phyloP scores from a whole-genome alignment of 2,329 filamentous ascomycete species.

The Harringtonia aguacate region DNA sequence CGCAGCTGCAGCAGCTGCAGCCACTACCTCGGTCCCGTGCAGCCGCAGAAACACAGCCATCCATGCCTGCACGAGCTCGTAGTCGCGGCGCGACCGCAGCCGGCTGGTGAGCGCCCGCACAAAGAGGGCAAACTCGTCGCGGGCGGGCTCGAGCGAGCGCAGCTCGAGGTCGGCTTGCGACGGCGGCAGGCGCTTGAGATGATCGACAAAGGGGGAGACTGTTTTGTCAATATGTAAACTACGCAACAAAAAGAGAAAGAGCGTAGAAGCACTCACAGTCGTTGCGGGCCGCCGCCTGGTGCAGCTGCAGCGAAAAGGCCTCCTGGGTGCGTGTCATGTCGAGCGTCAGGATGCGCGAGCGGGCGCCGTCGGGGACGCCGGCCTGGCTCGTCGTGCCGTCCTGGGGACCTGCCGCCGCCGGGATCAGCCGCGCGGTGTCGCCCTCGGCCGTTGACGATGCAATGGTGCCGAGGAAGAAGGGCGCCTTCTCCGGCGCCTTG shows the following conservation, averaged over 20 bases:
- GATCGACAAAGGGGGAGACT: conserved; percentile 59
- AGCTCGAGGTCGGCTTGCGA: conserved; percentile 86
- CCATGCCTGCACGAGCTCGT: conserved; percentile 92
- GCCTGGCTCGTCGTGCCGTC: conserved; percentile 11
- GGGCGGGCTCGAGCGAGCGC: conserved; percentile 50
- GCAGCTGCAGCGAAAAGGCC: conserved; percentile 46
- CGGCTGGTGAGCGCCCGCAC: conserved; percentile 67
- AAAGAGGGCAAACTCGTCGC: conserved; percentile 69
- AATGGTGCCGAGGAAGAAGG: conserved; percentile 25
- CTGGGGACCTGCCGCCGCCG: background rate
- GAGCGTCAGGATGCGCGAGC: conserved; percentile 59
- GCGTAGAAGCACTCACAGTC: conserved; percentile 43
- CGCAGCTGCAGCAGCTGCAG: too few relatives aligned
- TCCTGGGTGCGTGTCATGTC: conserved; percentile 48
- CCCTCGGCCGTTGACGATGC: conserved; percentile 9
- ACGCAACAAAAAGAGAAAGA: background rate
- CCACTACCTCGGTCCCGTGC: conserved; percentile 33
- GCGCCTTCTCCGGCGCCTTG: conserved; percentile 85
- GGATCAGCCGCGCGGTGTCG: background rate
- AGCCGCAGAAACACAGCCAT: conserved; percentile 87
- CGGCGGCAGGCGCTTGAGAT: conserved; percentile 72
- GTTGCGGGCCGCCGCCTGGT: conserved; percentile 38
- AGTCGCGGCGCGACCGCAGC: conserved; percentile 63
- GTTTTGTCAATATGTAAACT: background rate
- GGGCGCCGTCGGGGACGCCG: conserved; percentile 10